Evolutionary conservation across 2,329 filamentous ascomycete species (phyloP), one percentile per base, ranked within the genome.

Genomic region (Penicillium sp.): DNA sequence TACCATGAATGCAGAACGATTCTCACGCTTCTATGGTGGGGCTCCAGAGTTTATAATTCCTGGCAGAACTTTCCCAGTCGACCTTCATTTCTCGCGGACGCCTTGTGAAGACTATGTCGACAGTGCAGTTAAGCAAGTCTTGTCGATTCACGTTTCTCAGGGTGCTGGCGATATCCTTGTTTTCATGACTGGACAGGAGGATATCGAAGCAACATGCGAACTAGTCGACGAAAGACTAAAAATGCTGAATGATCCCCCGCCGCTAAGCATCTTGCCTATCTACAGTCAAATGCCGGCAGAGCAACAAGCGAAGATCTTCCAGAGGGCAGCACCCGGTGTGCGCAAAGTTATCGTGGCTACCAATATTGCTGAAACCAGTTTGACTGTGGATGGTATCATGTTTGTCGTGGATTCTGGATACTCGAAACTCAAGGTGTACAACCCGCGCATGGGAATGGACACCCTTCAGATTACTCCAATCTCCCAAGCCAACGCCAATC

Each of bases 241-340:
- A 50, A 79, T 91, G 19, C 77, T 98, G 20, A 97, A 96, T 48
- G 90, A 98, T 57, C 91, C 93, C 1, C 90, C 93, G 1, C 91
- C 95, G 61, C 79, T 98, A 43, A 91, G 87, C 61, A 94, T 98
- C 39, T 70, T 98, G 18, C 94, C 94, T 0, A 97, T 98, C 39
- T 98, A 98, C 79, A 96, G 89, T 76, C 93, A 98, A 66, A 96
- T 98, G 93, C 94, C 93, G 2, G 93, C 93, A 21, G 94, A 98
- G 64, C 73, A 98, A 23, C 94, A 98, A 66, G 88, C 93, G 44
- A 97, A 94, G 68, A 98, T 98, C 51, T 98, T 98, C 57, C 91
- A 98, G 60, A 81, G 84, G 51, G 93, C 94, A 2, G 75, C 87
- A 2, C 85, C 90, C 0, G 93, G 93, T 1, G 90, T 95, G 4